A percentile compares a stretch with the other conserved stretches of the same genome.
These are phyloP conservation scores for Panus rudis DNA, from an alignment of 768 basidiomycete genomes.

Conservation along the genomic window DNA sequence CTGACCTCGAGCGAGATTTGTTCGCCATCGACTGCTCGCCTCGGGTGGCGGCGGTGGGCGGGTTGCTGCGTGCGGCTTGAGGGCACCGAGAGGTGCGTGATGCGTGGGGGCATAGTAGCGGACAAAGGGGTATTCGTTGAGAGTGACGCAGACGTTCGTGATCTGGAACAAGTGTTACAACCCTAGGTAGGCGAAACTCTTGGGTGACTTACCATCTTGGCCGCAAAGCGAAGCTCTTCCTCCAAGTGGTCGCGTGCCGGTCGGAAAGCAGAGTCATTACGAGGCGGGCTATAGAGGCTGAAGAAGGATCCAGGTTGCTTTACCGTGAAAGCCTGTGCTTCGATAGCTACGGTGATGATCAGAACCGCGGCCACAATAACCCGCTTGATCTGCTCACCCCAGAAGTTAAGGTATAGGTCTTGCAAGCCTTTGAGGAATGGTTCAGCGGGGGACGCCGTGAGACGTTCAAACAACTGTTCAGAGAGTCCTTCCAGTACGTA, in stretches of 20 bases:
- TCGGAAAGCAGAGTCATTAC: slow-evolving; percentile 59
- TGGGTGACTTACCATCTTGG: slow-evolving; percentile 50
- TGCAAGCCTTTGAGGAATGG: slow-evolving; percentile 69
- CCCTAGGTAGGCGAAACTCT: not conserved
- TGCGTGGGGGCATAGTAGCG: slow-evolving; percentile 86
- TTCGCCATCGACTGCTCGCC: slow-evolving; percentile 65
- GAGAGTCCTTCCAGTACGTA: slow-evolving; percentile 51
- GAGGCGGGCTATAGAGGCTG: slow-evolving; percentile 81
- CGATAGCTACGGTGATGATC: slow-evolving; percentile 49
- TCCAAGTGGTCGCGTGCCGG: slow-evolving; percentile 70
- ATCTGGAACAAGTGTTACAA: slow-evolving; percentile 43
- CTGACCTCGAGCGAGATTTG: slow-evolving; percentile 69
- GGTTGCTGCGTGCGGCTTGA: slow-evolving; percentile 60
- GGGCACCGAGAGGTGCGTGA: slow-evolving; percentile 78
- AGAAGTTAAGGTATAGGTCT: slow-evolving; percentile 90
- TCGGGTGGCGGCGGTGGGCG: slow-evolving; percentile 60
- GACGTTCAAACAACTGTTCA: slow-evolving; percentile 67
- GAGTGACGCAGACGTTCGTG: slow-evolving; percentile 78
- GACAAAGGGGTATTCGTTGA: slow-evolving; percentile 89
- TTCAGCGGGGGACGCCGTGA: slow-evolving; percentile 72
- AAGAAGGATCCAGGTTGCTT: slow-evolving; percentile 78
- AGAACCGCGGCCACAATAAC: not conserved
- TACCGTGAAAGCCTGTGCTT: slow-evolving; percentile 80
- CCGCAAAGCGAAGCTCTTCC: slow-evolving; percentile 76
- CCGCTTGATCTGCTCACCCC: slow-evolving; percentile 49